Percentiles rank a stretch among this genome's conserved stretches.
Evolutionary conservation across 768 basidiomycete species (phyloP).

Genomic region (Polyporus arcularius): DNA sequence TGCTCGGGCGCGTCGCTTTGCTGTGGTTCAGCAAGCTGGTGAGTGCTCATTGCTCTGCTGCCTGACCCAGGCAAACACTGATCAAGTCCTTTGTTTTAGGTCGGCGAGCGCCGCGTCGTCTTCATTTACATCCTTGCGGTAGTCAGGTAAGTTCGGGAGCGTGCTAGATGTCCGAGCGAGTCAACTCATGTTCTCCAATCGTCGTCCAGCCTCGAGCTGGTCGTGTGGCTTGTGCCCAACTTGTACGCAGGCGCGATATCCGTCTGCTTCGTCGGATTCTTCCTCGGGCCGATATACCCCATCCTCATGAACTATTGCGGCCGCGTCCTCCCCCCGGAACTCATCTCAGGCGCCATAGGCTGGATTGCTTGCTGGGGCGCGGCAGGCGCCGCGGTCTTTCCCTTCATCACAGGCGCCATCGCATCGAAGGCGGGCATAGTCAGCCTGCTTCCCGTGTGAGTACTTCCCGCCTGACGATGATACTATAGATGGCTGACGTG

Average conservation of each 20-base stretch:
- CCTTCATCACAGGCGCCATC: constrained; percentile 51
- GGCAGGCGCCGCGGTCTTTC: constrained; percentile 51
- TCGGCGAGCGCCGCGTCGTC: constrained; percentile 40
- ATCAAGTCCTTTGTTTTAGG: constrained; percentile 16
- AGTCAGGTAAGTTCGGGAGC: constrained; percentile 31
- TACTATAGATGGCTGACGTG: background rate
- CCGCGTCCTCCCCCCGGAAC: constrained; percentile 44
- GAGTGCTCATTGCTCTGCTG: background rate
- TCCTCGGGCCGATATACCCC: constrained; percentile 51
- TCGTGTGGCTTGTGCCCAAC: constrained; percentile 58
- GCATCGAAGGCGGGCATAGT: constrained; percentile 43
- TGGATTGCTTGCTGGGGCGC: constrained; percentile 56
- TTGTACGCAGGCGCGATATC: constrained; percentile 54
- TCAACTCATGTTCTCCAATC: background rate
- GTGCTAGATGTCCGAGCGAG: constrained; percentile 23
- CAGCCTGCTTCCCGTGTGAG: constrained; percentile 52
- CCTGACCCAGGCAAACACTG: background rate
- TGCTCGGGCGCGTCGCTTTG: constrained; percentile 51
- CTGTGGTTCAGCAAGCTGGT: constrained; percentile 50
- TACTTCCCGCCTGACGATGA: background rate
- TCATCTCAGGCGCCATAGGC: constrained; percentile 46
- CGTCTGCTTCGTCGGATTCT: constrained; percentile 54
- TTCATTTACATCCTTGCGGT: constrained; percentile 39
- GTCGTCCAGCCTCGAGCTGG: constrained; percentile 50
- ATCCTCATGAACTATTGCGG: constrained; percentile 42